A percentile compares a stretch with the other conserved stretches of the same genome.
These are phyloP conservation scores for Boletus sp. DNA, from an alignment of 1,284 basidiomycete species.

Conservation along the genomic window DNA sequence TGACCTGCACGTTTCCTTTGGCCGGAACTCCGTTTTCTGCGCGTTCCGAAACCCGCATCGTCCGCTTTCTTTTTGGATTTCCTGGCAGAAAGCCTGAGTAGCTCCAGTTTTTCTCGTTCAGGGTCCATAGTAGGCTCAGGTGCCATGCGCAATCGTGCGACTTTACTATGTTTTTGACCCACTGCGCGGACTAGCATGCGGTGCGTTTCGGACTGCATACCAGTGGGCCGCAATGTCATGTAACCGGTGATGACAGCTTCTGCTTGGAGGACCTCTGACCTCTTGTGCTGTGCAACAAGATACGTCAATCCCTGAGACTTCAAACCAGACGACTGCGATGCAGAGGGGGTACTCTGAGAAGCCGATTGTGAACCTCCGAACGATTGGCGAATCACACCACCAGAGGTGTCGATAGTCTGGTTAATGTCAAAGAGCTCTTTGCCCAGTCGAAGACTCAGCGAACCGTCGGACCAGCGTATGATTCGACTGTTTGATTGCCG, in stretches of 20 bases:
- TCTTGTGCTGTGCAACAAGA: constrained; percentile 86
- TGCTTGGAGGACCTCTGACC: constrained; percentile 79
- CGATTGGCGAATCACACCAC: constrained; percentile 50
- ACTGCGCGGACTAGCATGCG: constrained; percentile 84
- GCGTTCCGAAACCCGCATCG: constrained; percentile 45
- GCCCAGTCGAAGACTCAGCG: constrained; percentile 81
- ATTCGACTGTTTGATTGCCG: constrained; percentile 85
- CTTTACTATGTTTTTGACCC: constrained; percentile 78
- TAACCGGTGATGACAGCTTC: constrained; percentile 81
- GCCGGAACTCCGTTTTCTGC: constrained; percentile 44
- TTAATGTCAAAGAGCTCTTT: constrained; percentile 89
- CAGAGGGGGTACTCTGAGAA: constrained; percentile 30
- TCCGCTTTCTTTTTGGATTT: constrained; percentile 53
- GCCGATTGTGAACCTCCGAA: constrained; percentile 43
- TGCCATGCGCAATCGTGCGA: constrained; percentile 71
- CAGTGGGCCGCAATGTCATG: constrained; percentile 80
- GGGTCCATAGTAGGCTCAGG: constrained; percentile 70
- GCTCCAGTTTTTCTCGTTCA: constrained; percentile 67
- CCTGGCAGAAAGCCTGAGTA: constrained; percentile 59
- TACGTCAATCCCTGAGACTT: constrained; percentile 77
- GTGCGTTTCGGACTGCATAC: constrained; percentile 88
- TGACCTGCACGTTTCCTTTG: constrained; percentile 44
- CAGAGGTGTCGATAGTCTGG: constrained; percentile 70
- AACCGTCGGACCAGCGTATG: constrained; percentile 90
- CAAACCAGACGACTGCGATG: constrained; percentile 23